Conservation (phyloP, 805 yeast genomes). For the Yarrowia osloensis region DNA sequence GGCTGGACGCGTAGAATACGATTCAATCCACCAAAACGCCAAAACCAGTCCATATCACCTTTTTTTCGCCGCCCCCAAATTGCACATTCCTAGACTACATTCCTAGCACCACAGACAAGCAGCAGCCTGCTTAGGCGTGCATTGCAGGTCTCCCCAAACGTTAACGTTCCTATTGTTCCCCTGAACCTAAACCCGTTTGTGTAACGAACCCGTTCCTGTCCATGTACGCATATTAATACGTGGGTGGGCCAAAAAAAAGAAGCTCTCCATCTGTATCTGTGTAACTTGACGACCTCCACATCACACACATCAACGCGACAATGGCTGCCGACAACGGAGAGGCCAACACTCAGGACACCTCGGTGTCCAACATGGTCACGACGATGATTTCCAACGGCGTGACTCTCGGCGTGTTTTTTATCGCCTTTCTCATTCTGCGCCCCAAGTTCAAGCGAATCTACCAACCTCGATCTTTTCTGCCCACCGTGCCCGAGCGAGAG, state of each 20-base stretch:
- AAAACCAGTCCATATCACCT: too few relatives aligned
- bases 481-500: constrained; percentile 49
- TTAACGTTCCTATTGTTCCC: constrained; percentile 11
- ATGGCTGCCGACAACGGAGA: constrained; percentile 22
- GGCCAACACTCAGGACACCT: constrained; percentile 43
- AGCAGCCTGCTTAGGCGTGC: neutral
- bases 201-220: neutral
- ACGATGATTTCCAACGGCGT: constrained; percentile 68
- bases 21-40: neutral
- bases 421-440: constrained; percentile 65
- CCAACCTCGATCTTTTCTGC: constrained; percentile 74
- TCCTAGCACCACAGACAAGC: constrained; percentile 9
- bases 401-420: constrained; percentile 62
- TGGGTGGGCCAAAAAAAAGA: neutral
- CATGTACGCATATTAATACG: neutral
- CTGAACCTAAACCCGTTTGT: constrained; percentile 10
- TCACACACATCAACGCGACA: neutral
- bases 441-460: constrained; percentile 71
- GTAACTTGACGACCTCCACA: neutral
- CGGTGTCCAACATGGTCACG: constrained; percentile 75
- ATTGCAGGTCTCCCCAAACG: neutral
- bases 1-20: too few relatives aligned
- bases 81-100: constrained; percentile 14
- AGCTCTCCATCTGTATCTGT: neutral
- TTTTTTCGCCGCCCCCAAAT: too few relatives aligned